phyloP scores from a whole-genome alignment of 306 rosid genomes.

The Medicago lupulina region DNA sequence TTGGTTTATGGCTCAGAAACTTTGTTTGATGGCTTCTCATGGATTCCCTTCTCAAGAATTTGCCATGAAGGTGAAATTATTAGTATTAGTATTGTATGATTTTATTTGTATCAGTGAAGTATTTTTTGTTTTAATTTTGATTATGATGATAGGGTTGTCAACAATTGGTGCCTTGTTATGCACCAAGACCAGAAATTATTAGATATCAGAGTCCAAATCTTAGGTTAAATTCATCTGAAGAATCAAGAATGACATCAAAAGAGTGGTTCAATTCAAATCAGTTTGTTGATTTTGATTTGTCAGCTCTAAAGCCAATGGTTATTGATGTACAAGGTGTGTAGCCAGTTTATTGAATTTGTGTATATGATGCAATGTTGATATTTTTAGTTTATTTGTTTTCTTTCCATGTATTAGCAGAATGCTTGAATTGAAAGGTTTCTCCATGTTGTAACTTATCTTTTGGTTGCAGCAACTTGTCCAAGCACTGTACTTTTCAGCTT shows the following conservation, averaged over 20 bases:
- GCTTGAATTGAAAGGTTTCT: background rate
- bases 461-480: constrained; percentile 58
- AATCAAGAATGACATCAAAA: constrained; percentile 51
- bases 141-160: constrained; percentile 59
- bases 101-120: background rate
- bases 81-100: constrained; percentile 2
- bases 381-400: background rate
- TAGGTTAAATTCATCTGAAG: constrained; percentile 48
- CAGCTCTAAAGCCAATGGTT: constrained; percentile 54
- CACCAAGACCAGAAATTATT: constrained; percentile 51
- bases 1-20: constrained; percentile 51
- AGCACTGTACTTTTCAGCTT: constrained; percentile 58
- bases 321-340: constrained; percentile 67
- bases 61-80: constrained; percentile 55
- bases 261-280: constrained; percentile 51
- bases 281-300: constrained; percentile 51
- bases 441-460: constrained; percentile 43
- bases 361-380: constrained; percentile 26
- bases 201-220: constrained; percentile 54
- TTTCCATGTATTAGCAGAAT: constrained; percentile 1
- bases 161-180: constrained; percentile 51
- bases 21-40: constrained; percentile 74
- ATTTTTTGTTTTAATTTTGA: background rate
- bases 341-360: constrained; percentile 34
- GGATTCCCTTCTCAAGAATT: constrained; percentile 68